phyloP scores from a whole-genome alignment of 2,329 filamentous ascomycete species.

The Colletotrichum sp. region DNA sequence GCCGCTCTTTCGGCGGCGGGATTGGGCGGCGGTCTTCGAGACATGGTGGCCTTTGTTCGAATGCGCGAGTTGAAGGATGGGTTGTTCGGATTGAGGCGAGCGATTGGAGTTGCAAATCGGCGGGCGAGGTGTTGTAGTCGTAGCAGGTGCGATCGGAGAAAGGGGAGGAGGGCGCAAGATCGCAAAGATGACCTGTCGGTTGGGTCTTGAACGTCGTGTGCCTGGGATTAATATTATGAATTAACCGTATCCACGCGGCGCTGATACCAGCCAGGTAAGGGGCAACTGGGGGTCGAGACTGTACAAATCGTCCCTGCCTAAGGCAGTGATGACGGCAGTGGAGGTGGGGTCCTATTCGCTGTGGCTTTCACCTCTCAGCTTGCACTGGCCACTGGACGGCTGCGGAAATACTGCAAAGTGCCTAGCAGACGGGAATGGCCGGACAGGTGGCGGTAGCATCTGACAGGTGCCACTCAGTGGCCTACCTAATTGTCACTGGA shows the following conservation, averaged over 20 bases:
- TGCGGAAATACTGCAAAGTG: background rate
- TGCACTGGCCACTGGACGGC: background rate
- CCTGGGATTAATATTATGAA: conserved; percentile 13
- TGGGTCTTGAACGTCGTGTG: conserved; percentile 1
- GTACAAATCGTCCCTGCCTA: conserved; percentile 12
- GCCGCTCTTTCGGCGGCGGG: conserved; percentile 86
- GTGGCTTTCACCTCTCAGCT: background rate
- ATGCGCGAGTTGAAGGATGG: background rate
- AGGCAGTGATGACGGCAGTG: conserved; percentile 19
- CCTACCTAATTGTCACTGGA: background rate
- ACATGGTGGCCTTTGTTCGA: conserved; percentile 61
- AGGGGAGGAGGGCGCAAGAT: background rate
- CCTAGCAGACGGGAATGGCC: background rate
- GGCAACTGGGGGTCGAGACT: conserved; percentile 13
- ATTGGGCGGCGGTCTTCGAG: conserved; percentile 75
- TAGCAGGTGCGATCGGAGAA: background rate
- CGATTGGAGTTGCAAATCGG: background rate
- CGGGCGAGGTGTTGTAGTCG: background rate
- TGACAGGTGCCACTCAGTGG: background rate
- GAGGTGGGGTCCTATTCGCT: conserved; percentile 6
- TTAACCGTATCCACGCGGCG: conserved; percentile 9
- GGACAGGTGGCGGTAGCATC: background rate
- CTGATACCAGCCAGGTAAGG: conserved; percentile 19
- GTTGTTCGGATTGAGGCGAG: background rate
- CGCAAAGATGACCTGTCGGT: conserved; percentile 8